Evolutionary conservation across 2,329 filamentous ascomycete species (phyloP), one percentile per base, ranked within the genome.

Genomic region (Coniochaeta sp.): DNA sequence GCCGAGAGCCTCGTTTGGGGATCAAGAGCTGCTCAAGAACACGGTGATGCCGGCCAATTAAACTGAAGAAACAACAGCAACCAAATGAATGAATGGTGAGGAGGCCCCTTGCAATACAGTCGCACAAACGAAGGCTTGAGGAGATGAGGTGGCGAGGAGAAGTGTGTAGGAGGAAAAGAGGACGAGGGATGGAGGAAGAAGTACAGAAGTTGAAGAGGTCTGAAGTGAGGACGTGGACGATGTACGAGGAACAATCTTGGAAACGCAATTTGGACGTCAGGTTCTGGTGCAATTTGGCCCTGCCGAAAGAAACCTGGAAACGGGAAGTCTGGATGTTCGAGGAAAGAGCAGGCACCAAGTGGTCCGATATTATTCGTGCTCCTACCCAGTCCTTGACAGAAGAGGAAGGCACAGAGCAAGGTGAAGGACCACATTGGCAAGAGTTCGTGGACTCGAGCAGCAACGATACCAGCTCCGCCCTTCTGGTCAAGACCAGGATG

Each of bases 121-220:
- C 50, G 61, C 44, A 38, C 38, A 43, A 22, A 54, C 22, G 59
- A 62, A 58, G 50, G 54, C 47, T 47, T 43, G 59, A 43, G 43
- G 36, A 50, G 59, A 57, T 40, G 58, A 58, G 28, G 28, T 57
- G 31, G 9, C 17, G 28, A 50, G 59, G 50, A 50, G 58, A 58
- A n/a, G 36, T 34, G 22, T 57, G 11, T 33, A 59, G 55, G 36
- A 40, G 24, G 38, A 60, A 57, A 58, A 61, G 62, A 62, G 47
- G 59, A 63, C 60, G 59, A 55, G 57, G 54, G 58, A 56, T 40
- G 58, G 59, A 60, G 54, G 58, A 60, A 44, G 59, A 40, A 64
- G n/a, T n/a, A n/a, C n/a, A n/a, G 47, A 57, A 43, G 44, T 61
- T 47, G 59, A 62, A 61, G 59, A 61, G 28, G 58, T 57, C 43